These are phyloP conservation scores for Apiotrichum siamense DNA, from an alignment of 1,284 basidiomycete genomes.

Conservation along the genomic window DNA sequence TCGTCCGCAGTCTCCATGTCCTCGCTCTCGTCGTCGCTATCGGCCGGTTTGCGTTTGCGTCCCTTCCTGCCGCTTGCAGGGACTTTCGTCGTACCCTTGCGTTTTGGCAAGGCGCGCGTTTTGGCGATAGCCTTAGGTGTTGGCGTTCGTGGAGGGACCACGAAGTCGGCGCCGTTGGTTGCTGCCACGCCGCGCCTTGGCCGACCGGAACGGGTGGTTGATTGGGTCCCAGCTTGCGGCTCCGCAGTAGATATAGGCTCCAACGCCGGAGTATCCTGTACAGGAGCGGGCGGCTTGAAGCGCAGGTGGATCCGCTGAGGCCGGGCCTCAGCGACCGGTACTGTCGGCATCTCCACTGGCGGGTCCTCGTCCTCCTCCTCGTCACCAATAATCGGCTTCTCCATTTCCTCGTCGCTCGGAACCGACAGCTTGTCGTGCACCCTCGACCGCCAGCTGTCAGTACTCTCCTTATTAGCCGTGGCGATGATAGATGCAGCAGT, in stretches of 20 bases:
- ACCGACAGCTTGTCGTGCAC: slow-evolving; percentile 6
- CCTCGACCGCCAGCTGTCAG: slow-evolving; percentile 12
- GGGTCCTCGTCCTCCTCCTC: neutral
- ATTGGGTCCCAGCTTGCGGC: neutral
- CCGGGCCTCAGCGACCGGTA: neutral
- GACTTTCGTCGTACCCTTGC: neutral
- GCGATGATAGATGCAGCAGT: slow-evolving; percentile 30
- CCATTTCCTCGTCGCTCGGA: neutral
- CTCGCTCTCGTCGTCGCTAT: slow-evolving; percentile 8
- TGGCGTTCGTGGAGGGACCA: too few species aligned
- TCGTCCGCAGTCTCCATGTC: slow-evolving; percentile 8
- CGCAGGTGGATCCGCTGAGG: slow-evolving; percentile 1
- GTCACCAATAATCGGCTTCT: too few species aligned
- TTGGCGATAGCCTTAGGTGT: neutral
- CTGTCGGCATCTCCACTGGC: neutral
- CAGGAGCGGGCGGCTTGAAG: too few species aligned
- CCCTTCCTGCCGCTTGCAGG: neutral
- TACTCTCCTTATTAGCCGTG: slow-evolving; percentile 21
- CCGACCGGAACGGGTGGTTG: neutral
- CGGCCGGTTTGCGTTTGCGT: slow-evolving; percentile 7
- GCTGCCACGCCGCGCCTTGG: neutral
- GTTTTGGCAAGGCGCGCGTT: neutral
- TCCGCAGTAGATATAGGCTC: neutral
- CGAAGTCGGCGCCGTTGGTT: neutral
- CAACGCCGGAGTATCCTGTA: neutral